Conservation (phyloP, 2,329 filamentous ascomycete species). For the Cephalotrichum gorgonifer region DNA sequence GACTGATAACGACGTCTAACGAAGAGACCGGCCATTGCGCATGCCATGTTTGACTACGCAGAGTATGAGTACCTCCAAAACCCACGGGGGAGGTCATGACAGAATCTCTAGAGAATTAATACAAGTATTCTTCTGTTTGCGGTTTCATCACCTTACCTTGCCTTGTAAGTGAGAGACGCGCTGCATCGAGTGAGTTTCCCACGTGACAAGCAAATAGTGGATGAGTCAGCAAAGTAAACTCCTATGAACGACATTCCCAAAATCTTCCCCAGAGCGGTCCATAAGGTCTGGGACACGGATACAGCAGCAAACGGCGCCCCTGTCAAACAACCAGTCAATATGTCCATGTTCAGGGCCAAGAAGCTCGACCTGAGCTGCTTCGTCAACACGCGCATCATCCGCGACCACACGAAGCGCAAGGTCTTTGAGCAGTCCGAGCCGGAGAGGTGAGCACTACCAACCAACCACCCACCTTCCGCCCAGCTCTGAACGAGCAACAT, state of each 20-base stretch:
- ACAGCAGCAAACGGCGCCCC: conserved; percentile 5
- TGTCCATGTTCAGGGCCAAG: conserved; percentile 83
- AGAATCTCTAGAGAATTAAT: no score
- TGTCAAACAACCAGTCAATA: conserved; percentile 29
- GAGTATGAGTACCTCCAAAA: no score
- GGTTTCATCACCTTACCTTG: background rate
- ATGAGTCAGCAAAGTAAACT: no score
- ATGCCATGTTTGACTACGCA: background rate
- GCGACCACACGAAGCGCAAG: conserved; percentile 95
- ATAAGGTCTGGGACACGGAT: background rate
- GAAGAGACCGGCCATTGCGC: no score
- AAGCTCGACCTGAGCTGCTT: conserved; percentile 84
- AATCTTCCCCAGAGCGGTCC: background rate
- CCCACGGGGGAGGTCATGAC: no score
- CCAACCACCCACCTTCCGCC: no score
- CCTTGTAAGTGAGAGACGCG: no score
- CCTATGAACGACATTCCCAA: no score
- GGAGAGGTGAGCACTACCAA: conserved; percentile 69
- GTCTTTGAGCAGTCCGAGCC: conserved; percentile 80
- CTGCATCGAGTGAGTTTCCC: no score
- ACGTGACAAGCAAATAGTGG: no score
- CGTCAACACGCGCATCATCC: conserved; percentile 75
- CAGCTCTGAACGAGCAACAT: no score
- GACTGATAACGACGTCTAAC: background rate
- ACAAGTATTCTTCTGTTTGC: background rate